Percentiles rank a stretch among this genome's conserved stretches.
These are phyloP conservation scores for Thuja plicata DNA, from an alignment of 83 land plant genomes.

Conservation along the genomic window DNA sequence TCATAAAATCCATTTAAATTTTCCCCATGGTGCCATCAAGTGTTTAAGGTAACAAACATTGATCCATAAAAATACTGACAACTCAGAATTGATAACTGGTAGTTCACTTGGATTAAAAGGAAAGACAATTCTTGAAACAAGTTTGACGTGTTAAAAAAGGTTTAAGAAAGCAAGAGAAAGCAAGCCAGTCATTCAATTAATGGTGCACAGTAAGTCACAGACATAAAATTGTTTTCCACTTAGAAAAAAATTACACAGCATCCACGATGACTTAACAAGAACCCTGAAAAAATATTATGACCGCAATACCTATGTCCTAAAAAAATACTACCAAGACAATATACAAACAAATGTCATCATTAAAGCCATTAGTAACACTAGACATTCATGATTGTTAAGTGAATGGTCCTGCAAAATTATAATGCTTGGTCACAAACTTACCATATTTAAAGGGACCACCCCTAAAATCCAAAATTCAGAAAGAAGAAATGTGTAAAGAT, in stretches of 20 bases:
- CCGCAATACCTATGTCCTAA: neutral
- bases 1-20: no score
- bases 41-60: no score
- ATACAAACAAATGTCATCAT: neutral
- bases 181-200: neutral
- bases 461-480: neutral
- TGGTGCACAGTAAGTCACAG: neutral
- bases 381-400: neutral
- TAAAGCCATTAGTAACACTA: neutral
- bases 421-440: neutral
- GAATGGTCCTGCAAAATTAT: neutral
- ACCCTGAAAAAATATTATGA: neutral
- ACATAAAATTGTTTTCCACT: neutral
- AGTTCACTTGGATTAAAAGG: neutral
- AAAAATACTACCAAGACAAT: neutral
- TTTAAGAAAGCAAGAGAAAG: neutral
- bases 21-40: neutral
- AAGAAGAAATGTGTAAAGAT: neutral
- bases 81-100: neutral
- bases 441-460: neutral
- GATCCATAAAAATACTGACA: neutral
- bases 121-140: neutral
- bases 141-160: neutral
- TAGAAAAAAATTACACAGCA: neutral
- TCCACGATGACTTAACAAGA: neutral